Evolutionary conservation across 2,329 filamentous ascomycete species (phyloP).

Genomic region (Nothopassalora personata): DNA sequence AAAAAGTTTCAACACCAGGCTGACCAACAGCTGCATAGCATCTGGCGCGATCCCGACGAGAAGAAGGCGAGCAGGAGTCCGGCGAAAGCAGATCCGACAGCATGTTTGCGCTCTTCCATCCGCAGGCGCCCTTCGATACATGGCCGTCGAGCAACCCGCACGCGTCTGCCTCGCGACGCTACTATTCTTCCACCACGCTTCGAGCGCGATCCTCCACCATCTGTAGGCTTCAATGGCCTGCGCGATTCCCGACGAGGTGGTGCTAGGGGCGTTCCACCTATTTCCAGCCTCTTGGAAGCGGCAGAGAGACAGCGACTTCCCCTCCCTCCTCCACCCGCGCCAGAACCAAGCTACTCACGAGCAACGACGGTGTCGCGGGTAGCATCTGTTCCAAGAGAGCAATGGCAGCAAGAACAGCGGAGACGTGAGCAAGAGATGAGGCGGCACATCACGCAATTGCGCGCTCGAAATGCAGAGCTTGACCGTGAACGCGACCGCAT

Average conservation of each 20-base stretch:
- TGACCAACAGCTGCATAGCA: conserved; percentile 20
- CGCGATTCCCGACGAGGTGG: conserved; percentile 20
- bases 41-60: conserved; percentile 52
- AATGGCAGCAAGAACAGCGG: conserved; percentile 1
- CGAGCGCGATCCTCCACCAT: conserved; percentile 22
- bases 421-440: not conserved
- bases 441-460: not conserved
- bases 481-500: conserved; percentile 3
- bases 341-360: conserved; percentile 14
- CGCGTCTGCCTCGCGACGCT: conserved; percentile 26
- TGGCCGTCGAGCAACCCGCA: conserved; percentile 23
- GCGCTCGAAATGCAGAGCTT: not conserved
- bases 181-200: conserved; percentile 22
- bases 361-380: not conserved
- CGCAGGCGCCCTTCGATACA: conserved; percentile 41
- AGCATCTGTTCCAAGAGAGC: not conserved
- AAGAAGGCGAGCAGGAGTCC: conserved; percentile 37
- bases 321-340: conserved; percentile 20
- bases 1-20: conserved; percentile 2
- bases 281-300: conserved; percentile 28
- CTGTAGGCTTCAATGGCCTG: conserved; percentile 13
- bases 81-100: conserved; percentile 48
- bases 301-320: conserved; percentile 17
- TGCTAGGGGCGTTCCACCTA: conserved; percentile 25
- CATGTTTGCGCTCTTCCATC: conserved; percentile 50